Percentiles rank a stretch among this genome's conserved stretches.
Evolutionary conservation across 495 filamentous ascomycete species (phyloP).

Genomic region (Penicillium turbatum): DNA sequence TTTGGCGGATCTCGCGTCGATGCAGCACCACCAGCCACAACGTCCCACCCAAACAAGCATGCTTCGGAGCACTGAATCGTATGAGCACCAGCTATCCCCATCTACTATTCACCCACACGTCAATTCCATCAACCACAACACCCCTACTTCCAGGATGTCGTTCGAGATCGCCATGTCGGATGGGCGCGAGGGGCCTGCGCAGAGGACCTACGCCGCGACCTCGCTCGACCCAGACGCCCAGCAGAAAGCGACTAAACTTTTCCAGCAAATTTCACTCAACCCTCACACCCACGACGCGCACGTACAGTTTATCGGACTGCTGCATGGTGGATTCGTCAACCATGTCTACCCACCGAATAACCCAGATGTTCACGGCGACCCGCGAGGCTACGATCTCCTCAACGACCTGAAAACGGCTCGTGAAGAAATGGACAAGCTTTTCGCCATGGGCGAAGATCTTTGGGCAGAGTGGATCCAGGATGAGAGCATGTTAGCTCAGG

Average conservation of each 20-base stretch:
- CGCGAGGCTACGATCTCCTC: constrained; percentile 54
- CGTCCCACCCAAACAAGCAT: constrained; percentile 40
- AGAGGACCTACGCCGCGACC: constrained; percentile 44
- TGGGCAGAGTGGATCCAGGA: constrained; percentile 64
- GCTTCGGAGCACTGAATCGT: constrained; percentile 44
- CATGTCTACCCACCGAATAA: constrained; percentile 50
- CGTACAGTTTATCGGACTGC: constrained; percentile 56
- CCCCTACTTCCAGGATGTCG: constrained; percentile 49
- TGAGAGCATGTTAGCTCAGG: constrained; percentile 56
- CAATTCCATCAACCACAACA: constrained; percentile 49
- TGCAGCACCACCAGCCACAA: constrained; percentile 59
- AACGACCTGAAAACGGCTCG: constrained; percentile 59
- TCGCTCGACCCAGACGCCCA: constrained; percentile 54
- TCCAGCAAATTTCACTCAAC: constrained; percentile 53
- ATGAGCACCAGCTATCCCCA: constrained; percentile 48
- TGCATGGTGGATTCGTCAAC: constrained; percentile 60
- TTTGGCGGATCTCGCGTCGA: constrained; percentile 60
- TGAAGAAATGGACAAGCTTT: constrained; percentile 61
- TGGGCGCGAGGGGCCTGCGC: constrained; percentile 38
- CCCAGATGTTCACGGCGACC: constrained; percentile 42
- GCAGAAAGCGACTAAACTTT: constrained; percentile 48
- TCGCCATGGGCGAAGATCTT: constrained; percentile 61
- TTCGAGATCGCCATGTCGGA: constrained; percentile 57
- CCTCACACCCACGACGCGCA: constrained; percentile 64
- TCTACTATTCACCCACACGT: constrained; percentile 45